A percentile compares a stretch with the other conserved stretches of the same genome.
phyloP scores from a whole-genome alignment of 805 yeast species.

The Metahyphopichia silvanorum region DNA sequence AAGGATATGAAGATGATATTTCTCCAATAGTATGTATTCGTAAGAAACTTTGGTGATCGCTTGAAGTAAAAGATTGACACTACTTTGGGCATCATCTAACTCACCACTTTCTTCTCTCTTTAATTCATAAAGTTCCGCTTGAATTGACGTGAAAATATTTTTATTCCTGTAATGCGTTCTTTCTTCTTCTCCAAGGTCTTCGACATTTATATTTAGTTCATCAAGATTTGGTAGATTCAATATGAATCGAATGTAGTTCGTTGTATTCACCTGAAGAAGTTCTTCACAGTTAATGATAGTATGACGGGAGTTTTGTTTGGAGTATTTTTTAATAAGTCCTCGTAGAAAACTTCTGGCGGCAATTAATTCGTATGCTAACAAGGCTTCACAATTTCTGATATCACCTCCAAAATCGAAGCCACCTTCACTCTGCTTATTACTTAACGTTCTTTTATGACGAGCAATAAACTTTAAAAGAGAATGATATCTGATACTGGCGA shows the following conservation, averaged over 20 bases:
- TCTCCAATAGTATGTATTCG: conserved; percentile 38
- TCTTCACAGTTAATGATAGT: conserved; percentile 26
- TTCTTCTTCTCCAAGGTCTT: conserved; percentile 17
- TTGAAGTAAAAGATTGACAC: conserved; percentile 23
- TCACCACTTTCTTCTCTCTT: conserved; percentile 25
- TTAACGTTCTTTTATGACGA: conserved; percentile 13
- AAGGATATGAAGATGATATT: conserved; percentile 34
- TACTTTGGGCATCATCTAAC: conserved; percentile 8
- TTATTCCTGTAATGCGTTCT: conserved; percentile 27
- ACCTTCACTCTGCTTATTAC: conserved; percentile 2
- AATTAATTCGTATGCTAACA: conserved; percentile 27
- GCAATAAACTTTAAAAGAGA: conserved; percentile 26
- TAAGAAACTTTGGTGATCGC: conserved; percentile 30
- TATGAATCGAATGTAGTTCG: conserved; percentile 33
- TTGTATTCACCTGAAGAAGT: conserved; percentile 34
- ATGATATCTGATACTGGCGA: conserved; percentile 31
- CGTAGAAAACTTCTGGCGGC: conserved; percentile 25
- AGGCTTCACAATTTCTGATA: conserved; percentile 24
- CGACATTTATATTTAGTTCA: conserved; percentile 6
- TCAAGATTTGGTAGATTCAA: conserved; percentile 25
- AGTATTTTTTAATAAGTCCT: conserved; percentile 13
- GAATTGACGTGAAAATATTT: conserved; percentile 20
- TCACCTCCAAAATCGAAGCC: conserved; percentile 14
- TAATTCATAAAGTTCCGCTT: conserved; percentile 20
- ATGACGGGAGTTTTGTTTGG: conserved; percentile 1